Evolutionary conservation across 2,329 filamentous ascomycete genomes (phyloP), one percentile per base, ranked within the genome.

Genomic region (Cytospora chrysosperma): DNA sequence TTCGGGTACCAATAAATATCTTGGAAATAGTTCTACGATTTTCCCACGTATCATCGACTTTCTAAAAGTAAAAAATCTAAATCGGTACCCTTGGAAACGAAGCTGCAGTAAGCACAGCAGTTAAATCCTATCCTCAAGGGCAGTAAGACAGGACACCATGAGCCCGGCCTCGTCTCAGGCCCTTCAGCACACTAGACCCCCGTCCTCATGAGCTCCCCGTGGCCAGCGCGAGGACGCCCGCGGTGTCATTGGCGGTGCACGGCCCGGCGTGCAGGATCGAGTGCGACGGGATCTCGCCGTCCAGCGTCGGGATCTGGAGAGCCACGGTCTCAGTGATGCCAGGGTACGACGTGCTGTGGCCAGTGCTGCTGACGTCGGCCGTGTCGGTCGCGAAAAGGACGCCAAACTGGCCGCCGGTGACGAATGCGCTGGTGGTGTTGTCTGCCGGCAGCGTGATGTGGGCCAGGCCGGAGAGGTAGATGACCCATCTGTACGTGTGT

Each of bases 351-450:
- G 77, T 79, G 10, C 69, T 68, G 69, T 82, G 79, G 5, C 79
- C 79, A n/a, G 69, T 59, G 0, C 49, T 59, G 68, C 77, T 79
- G 21, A 77, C 73, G 51, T 74, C 73, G 3, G 69, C 64, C 0
- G 76, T 79, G 65, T 81, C 79, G 1, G 77, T 71, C 0, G 76
- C 79, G n/a, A 81, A 74, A 24, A 82, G 73, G 4, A 75, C 68
- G 1, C 77, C 78, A 57, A 75, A 71, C 52, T 75, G 70, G 1
- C 78, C 79, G 1, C 77, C 78, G 0, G 60, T 12, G 10, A 80
- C 68, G 65, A 72, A 75, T 0, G 74, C 76, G 56, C 73, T 72
- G 2, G 68, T 71, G 1, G 72, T 71, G 4, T 61, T 27, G 43
- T 72, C 67, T 66, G 75, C 71, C 0, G 78, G 77, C 0, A 81